Evolutionary conservation across 2,329 filamentous ascomycete genomes (phyloP).

Genomic region (Aspergillus ustus): DNA sequence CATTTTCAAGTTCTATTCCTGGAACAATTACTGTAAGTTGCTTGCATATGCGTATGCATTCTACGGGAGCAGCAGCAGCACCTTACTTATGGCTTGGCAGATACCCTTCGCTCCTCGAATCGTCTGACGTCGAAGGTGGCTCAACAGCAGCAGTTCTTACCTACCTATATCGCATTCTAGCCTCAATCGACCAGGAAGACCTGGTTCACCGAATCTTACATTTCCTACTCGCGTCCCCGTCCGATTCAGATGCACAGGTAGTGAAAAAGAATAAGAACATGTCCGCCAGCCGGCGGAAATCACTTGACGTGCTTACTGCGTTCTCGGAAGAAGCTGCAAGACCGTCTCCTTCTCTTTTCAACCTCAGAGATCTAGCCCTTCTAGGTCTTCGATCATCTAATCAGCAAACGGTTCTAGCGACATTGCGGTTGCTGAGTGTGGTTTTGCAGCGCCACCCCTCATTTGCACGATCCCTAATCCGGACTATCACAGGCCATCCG

Average conservation of each 20-base stretch:
- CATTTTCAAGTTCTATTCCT: conserved; percentile 97
- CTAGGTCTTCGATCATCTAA: conserved; percentile 84
- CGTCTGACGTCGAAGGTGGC: conserved; percentile 93
- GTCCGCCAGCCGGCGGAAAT: conserved; percentile 75
- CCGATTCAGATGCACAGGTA: conserved; percentile 41
- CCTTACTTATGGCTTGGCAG: conserved; percentile 50
- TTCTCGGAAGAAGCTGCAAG: conserved; percentile 75
- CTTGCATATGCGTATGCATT: neutral
- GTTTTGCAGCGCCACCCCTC: conserved; percentile 86
- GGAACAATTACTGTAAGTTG: conserved; percentile 81
- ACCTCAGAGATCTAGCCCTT: conserved; percentile 85
- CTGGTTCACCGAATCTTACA: conserved; percentile 92
- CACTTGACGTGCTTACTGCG: conserved; percentile 82
- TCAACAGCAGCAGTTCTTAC: conserved; percentile 95
- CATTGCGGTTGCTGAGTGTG: conserved; percentile 82
- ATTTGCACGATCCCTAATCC: conserved; percentile 73
- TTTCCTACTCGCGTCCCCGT: conserved; percentile 82
- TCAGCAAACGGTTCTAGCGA: conserved; percentile 86
- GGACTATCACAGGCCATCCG: conserved; percentile 52
- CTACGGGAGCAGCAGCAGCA: neutral
- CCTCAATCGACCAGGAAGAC: conserved; percentile 89
- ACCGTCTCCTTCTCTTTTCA: conserved; percentile 86
- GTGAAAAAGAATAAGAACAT: conserved; percentile 64
- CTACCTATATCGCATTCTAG: conserved; percentile 87
- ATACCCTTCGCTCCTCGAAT: conserved; percentile 94